Evolutionary conservation across 2,329 filamentous ascomycete species (phyloP), one percentile per base, ranked within the genome.

Genomic region (Arthroderma uncinatum): DNA sequence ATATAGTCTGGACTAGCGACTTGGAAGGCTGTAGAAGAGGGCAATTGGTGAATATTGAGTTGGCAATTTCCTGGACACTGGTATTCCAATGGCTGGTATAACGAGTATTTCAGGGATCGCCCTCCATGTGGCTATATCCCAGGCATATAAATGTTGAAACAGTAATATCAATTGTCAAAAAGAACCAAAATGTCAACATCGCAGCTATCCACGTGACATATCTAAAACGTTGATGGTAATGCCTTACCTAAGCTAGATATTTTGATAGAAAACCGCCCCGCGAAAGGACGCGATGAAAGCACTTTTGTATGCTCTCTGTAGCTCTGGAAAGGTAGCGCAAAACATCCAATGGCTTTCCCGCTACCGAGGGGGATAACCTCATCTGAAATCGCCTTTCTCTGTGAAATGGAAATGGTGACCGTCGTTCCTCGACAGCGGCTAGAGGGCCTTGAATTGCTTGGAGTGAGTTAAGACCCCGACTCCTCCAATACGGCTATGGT

Each of bases 351-450:
- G 82, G 82, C 82, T 54, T 78, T 83, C 63, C 80, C 81, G 62
- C 76, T 84, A 42, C 79, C 80, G 39, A 76, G 79, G 61, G 81
- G 85, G 71, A 80, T 96, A 47, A 86, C 87, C 65, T 89, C 93
- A 59, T 79, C 87, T 62, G 93, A 98, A 75, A 87, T 94, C 48
- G 87, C 90, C 54, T 98, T 97, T 68, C 77, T 97, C 28, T 95
- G 91, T 72, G 93, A 98, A 76, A 97, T 96, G 90, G 92, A 97
- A 75, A 82, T 89, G 66, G 87, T 98, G 57, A 96, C 91, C 0
- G 82, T 98, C 21, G 83, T 97, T 53, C 93, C 93, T 36, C 87
- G 93, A 56, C 91, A 97, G 71, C 82, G 87, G 62, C 83, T 98
- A 55, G 90, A 96, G 63, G 83, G 82, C 64, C 86, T 98, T 61